Base-by-base conservation (phyloP, 371 early-diverging fungal species). In the Lichtheimia ornata region DNA sequence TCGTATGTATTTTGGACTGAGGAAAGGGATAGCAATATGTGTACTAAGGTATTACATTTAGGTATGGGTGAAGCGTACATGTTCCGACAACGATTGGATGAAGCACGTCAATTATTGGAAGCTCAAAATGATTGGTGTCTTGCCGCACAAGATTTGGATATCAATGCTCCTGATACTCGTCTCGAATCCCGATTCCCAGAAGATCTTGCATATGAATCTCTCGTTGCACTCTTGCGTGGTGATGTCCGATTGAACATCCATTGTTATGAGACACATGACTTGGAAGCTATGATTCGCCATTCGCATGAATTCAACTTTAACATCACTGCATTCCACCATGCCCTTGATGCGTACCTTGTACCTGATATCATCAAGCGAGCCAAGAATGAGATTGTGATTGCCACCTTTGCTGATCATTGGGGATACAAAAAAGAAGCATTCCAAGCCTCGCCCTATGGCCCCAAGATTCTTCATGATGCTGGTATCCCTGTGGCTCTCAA, bases 51-150 rank as follows among this genome's bases (percentile, higher is more conserved):
- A 2, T 15, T 1, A 74, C n/a, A 18, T 6, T 76, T 83, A 50
- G 84, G 93, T 54, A 70, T 93, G 42, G 94, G 94, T 22, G 79
- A 81, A 62, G 90, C 83, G 0, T 93, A 83, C 71, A 71, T 90
- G 35, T 82, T 90, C 65, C 84, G 94, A 25, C 69, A 86, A 40
- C 67, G 72, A 27, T 85, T 91, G 27, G 71, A 77, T 25, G 74
- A 79, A 67, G 93, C 92, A 40, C 77, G 69, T 28, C 56, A 56
- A 5, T 57, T 88, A 35, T 66, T 78, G 49, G 57, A 59, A 9
- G 65, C 66, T 14, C 93, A 93, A 71, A 88, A 92, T 50, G 90
- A 89, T 55, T 93, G 94, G 94, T 93, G 94, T 67, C 68, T 65
- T 45, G 77, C 86, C 43, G 88, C 86, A 7, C 59, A 76, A 6